Evolutionary conservation across 1,139 yeast genomes (phyloP), one percentile per base, ranked within the genome.

Genomic region (Hyphopichia khmerensis): DNA sequence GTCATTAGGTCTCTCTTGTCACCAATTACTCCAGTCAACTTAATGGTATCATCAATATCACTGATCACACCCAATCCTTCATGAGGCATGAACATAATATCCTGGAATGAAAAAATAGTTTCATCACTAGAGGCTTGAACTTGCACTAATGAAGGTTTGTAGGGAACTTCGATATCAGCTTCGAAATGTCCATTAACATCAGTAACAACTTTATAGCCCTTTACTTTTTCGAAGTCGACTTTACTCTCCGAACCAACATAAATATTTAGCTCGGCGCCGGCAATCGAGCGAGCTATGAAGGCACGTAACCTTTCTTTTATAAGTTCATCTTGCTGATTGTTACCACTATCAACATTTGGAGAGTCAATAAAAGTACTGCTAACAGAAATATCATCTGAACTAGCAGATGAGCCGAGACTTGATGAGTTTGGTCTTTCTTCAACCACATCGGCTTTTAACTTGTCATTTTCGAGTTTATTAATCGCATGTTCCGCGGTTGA

Each of bases 41-140:
- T 87, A 33, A 93, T 81, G 0, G 99, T 95, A 57, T 95, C 99
- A 58, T 95, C 99, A 39, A 95, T 84, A 62, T 95, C 99, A 52
- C 95, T 84, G 29, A 95, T 90, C 1, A 95, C 65, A 13, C 88
- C 89, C 21, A 85, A 67, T 0, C 96, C 90, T 0, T 60, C 53
- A 9, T 65, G 58, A 1, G 69, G 65, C 6, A 79, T 68, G 27
- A 74, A 55, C 45, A 70, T 61, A 0, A 73, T 61, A 14, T 77
- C 78, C 43, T 72, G 70, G 39, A 77, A 71, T 1, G 72, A 64
- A 44, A 73, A 70, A 2, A 80, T 65, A 4, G 72, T 62, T 26
- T 79, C 78, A 45, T 79, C 76, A 2, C 62, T 55, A 0, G 59
- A 49, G 0, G 82, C 70, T 11, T 44, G 62, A 57, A 69, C 66